Percentiles rank a stretch among this genome's conserved stretches.
These are phyloP conservation scores for Globisporangium iwayamae DNA, from an alignment of 352 stramenopile genomes.

Conservation along the genomic window DNA sequence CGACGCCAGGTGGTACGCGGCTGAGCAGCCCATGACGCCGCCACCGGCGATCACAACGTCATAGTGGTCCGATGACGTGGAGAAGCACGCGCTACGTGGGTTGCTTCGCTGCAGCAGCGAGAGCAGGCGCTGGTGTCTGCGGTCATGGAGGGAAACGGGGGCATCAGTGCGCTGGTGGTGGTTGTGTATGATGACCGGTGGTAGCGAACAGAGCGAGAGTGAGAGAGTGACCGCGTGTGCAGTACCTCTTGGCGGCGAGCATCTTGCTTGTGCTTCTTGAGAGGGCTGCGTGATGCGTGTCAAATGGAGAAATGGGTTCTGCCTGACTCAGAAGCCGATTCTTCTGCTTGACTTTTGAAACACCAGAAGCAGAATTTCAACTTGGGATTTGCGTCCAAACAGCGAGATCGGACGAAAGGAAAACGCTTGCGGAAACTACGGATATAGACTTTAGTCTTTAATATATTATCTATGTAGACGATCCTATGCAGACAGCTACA, in stretches of 20 bases:
- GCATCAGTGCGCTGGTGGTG: neutral
- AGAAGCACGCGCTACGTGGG: neutral
- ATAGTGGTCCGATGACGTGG: constrained; percentile 27
- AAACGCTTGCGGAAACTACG: no score
- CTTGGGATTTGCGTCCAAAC: no score
- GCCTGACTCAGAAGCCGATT: neutral
- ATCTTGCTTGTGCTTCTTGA: neutral
- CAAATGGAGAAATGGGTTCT: neutral
- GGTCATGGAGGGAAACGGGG: neutral
- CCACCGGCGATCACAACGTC: constrained; percentile 79
- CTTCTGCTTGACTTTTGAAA: neutral
- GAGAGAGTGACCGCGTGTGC: neutral
- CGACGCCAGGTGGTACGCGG: constrained; percentile 75
- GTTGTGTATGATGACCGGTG: neutral
- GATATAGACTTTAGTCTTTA: no score
- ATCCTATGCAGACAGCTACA: no score
- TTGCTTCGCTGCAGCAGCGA: neutral
- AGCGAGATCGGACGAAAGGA: no score
- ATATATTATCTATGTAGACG: no score
- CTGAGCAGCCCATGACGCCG: constrained; percentile 85
- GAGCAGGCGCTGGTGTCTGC: constrained; percentile 1
- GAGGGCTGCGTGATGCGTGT: neutral
- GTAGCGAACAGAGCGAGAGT: neutral
- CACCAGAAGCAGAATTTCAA: neutral
- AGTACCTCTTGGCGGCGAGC: constrained; percentile 3